phyloP scores from a whole-genome alignment of 2,329 filamentous ascomycete species.

The Xylariaceae sp. region DNA sequence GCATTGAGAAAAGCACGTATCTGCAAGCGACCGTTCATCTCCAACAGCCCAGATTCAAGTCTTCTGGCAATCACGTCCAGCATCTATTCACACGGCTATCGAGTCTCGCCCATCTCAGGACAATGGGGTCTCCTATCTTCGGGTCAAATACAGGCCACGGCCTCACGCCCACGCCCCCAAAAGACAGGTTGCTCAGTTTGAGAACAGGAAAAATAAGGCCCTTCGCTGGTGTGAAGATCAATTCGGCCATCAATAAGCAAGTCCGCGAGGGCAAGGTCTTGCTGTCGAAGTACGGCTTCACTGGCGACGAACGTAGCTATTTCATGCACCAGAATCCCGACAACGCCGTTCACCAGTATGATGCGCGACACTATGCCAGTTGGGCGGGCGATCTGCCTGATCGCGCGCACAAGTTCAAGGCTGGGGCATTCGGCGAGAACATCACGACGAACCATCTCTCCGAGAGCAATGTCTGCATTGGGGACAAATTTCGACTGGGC shows the following conservation, averaged over 20 bases:
- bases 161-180: slow-evolving; percentile 23
- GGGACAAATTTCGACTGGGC: slow-evolving; percentile 53
- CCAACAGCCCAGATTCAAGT: too few relatives aligned
- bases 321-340: slow-evolving; percentile 56
- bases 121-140: slow-evolving; percentile 15
- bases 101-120: neutral
- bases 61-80: too few relatives aligned
- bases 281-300: slow-evolving; percentile 46
- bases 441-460: slow-evolving; percentile 51
- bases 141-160: slow-evolving; percentile 9
- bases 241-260: slow-evolving; percentile 54
- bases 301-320: slow-evolving; percentile 55
- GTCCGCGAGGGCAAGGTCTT: slow-evolving; percentile 37
- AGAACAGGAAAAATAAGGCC: slow-evolving; percentile 53
- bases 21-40: too few relatives aligned
- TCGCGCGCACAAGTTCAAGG: slow-evolving; percentile 44
- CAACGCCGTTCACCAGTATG: slow-evolving; percentile 59
- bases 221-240: slow-evolving; percentile 44
- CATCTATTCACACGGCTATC: too few relatives aligned
- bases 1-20: too few relatives aligned
- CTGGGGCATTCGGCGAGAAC: slow-evolving; percentile 63
- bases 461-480: slow-evolving; percentile 61
- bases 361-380: slow-evolving; percentile 49
- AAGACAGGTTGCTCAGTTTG: slow-evolving; percentile 50
- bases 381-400: slow-evolving; percentile 51